A percentile compares a stretch with the other conserved stretches of the same genome.
phyloP scores from a whole-genome alignment of 1,284 basidiomycete genomes.

The Trametes sp. region DNA sequence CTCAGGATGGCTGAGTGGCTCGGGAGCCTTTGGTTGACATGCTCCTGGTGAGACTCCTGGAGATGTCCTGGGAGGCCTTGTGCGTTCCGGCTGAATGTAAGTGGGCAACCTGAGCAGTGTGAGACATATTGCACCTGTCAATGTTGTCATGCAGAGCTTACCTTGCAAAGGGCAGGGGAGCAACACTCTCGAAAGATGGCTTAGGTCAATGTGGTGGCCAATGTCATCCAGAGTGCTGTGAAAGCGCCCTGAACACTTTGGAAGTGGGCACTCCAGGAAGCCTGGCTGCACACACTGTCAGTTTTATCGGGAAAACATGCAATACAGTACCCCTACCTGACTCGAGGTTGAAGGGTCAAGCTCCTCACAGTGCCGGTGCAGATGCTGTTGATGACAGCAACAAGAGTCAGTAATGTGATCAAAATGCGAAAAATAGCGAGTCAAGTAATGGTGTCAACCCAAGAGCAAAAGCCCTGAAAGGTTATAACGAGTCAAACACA shows the following conservation, averaged over 20 bases:
- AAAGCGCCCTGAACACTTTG: slow-evolving; percentile 30
- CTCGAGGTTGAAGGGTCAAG: neutral
- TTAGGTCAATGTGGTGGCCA: slow-evolving; percentile 31
- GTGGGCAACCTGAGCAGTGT: slow-evolving; percentile 24
- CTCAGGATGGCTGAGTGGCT: neutral
- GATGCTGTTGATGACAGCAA: slow-evolving; percentile 22
- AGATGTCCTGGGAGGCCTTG: slow-evolving; percentile 25
- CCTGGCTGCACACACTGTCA: slow-evolving; percentile 7
- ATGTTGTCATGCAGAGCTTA: neutral
- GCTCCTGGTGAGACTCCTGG: slow-evolving; percentile 11
- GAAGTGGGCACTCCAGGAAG: slow-evolving; percentile 37
- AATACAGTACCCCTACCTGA: neutral
- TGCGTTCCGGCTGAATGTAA: slow-evolving; percentile 13
- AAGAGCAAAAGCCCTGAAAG: neutral
- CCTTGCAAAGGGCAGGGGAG: slow-evolving; percentile 36
- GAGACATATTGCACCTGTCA: neutral
- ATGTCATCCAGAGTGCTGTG: slow-evolving; percentile 29
- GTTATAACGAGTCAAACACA: too few species aligned
- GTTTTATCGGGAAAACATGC: neutral
- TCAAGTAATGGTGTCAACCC: too few species aligned
- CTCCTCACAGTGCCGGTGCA: slow-evolving; percentile 19
- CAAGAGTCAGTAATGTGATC: neutral
- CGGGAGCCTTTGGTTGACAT: slow-evolving; percentile 2
- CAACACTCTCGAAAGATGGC: slow-evolving; percentile 30
- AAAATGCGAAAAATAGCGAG: neutral